These are phyloP conservation scores for Zygnema cylindricum DNA, from an alignment of 139 green algal species.

Conservation along the genomic window DNA sequence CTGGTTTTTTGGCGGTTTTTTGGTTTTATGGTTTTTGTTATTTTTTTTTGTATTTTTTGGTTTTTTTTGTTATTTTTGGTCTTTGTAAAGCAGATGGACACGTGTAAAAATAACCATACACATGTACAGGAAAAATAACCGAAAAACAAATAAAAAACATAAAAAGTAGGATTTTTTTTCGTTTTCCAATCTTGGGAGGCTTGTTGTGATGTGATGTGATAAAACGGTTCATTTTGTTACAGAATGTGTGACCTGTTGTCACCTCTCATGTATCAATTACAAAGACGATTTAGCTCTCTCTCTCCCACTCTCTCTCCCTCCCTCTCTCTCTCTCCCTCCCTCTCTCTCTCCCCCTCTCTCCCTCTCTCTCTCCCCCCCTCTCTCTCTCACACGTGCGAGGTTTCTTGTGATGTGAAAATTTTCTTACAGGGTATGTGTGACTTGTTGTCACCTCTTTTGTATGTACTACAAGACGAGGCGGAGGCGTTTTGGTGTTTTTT, in stretches of 20 bases:
- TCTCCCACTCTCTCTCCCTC: not conserved
- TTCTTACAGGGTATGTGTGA: slow-evolving; percentile 79
- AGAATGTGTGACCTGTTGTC: too few relatives aligned
- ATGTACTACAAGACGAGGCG: slow-evolving; percentile 66
- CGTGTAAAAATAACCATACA: too few relatives aligned
- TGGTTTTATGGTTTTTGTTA: too few relatives aligned
- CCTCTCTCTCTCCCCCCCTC: not conserved
- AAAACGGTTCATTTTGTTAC: too few relatives aligned
- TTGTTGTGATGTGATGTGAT: too few relatives aligned
- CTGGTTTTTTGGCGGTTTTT: too few relatives aligned
- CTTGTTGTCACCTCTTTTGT: slow-evolving; percentile 77
- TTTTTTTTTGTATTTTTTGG: too few relatives aligned
- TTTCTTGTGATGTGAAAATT: slow-evolving; percentile 6
- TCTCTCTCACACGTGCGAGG: not conserved
- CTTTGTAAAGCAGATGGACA: too few relatives aligned
- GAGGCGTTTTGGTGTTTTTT: slow-evolving; percentile 81
- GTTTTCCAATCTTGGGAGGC: slow-evolving; percentile 1
- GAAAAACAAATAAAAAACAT: too few relatives aligned
- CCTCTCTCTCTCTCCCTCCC: slow-evolving; percentile 12
- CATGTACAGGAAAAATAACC: too few relatives aligned
- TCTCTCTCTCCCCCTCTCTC: not conserved
- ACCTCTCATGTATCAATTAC: too few relatives aligned
- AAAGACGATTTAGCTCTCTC: not conserved
- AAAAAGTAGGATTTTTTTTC: not conserved
- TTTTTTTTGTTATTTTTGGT: too few relatives aligned